Evolutionary conservation across 2,329 filamentous ascomycete genomes (phyloP), one percentile per base, ranked within the genome.

Genomic region (Magnaporthiopsis poae): DNA sequence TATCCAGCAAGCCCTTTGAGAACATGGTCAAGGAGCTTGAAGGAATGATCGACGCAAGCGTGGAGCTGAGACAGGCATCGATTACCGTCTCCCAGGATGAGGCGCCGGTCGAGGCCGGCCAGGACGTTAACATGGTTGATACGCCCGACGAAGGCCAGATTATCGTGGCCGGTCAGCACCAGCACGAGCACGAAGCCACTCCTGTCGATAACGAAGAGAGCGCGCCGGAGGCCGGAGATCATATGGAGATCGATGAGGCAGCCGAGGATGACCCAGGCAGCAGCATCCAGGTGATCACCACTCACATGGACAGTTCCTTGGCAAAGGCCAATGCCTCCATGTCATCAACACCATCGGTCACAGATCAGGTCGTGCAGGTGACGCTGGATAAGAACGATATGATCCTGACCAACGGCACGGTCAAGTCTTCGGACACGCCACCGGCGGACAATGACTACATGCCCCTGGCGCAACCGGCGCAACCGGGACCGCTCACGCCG

Each of bases 21-120:
- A 83, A 83, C 63, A 83, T 93, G 66, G 80, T 91, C 59, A 86
- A 86, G 70, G 89, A 95, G 72, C 80, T 97, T 9, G 90, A 95
- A 71, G 80, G 81, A 63, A 84, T 94, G 70, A 79, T 95, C 8
- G 88, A 92, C 68, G 83, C 85, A 60, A 88, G 88, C 71, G 79
- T 90, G 72, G 86, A 83, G 76, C 78, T 77, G 77, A 81, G 74
- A 69, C 84, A 77, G 73, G 78, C 71, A 69, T 73, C 78, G 64
- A 75, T 76, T 35, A 68, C 70, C 4, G 71, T 72, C 1, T 72
- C 73, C 31, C 71, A 73, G 8, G 74, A 74, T 9, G 80, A 80
- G 31, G 75, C 73, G 18, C 76, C 76, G 65, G 80, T 76, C 13
- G 78, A 65, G 15, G 75, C 72, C 62, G 79, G 72, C 66, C 78